Conservation (phyloP, 441 rosid species). For the Pelargonium cotyledonis region DNA sequence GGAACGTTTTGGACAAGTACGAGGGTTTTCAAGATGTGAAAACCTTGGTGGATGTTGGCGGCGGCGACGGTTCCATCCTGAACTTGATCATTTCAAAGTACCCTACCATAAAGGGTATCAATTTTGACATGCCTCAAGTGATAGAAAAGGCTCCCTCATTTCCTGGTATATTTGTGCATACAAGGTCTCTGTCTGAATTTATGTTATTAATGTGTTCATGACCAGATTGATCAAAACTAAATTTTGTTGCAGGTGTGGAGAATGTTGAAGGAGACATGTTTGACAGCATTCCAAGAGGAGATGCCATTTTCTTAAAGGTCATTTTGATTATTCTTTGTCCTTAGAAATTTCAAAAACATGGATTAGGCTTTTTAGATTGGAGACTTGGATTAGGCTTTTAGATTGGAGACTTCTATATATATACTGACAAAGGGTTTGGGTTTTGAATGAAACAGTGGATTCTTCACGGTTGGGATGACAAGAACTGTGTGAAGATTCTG, state of each 20-base stretch:
- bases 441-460: neutral
- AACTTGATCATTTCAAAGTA: slow-evolving; percentile 12
- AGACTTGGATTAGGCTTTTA: no score
- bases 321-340: neutral
- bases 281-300: slow-evolving; percentile 15
- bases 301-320: slow-evolving; percentile 16
- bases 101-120: slow-evolving; percentile 13
- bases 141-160: neutral
- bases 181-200: no score
- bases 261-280: slow-evolving; percentile 18
- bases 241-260: slow-evolving; percentile 9
- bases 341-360: neutral
- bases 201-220: no score
- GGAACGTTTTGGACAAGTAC: slow-evolving; percentile 7
- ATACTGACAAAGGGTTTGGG: neutral
- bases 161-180: neutral
- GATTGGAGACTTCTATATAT: no score
- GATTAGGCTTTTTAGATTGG: no score
- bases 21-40: slow-evolving; percentile 13
- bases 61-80: slow-evolving; percentile 9
- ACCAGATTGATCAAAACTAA: no score
- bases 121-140: slow-evolving; percentile 13
- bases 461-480: slow-evolving; percentile 18
- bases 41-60: neutral
- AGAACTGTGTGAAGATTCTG: slow-evolving; percentile 21